phyloP scores from a whole-genome alignment of 2,329 filamentous ascomycete species.

The Stagonosporopsis tanaceti region DNA sequence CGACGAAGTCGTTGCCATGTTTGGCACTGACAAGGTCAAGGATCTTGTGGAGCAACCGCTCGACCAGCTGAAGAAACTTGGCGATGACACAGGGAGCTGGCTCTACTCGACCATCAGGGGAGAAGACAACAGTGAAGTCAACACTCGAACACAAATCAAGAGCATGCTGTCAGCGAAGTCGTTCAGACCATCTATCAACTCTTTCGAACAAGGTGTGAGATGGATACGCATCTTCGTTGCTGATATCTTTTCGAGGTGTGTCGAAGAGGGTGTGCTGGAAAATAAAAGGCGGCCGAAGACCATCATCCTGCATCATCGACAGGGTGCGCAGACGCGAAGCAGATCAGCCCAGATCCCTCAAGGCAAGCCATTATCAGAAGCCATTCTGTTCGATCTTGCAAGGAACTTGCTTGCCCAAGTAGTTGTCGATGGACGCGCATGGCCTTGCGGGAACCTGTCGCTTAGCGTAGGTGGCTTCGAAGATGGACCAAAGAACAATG shows the following conservation, averaged over 20 bases:
- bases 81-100: constrained; percentile 86
- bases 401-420: constrained; percentile 80
- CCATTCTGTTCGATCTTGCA: constrained; percentile 75
- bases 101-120: constrained; percentile 85
- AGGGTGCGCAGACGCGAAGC: constrained; percentile 76
- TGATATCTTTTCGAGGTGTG: constrained; percentile 87
- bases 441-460: constrained; percentile 92
- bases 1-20: constrained; percentile 81
- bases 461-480: constrained; percentile 92
- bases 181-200: constrained; percentile 84
- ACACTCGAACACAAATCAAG: constrained; percentile 90
- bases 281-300: constrained; percentile 86
- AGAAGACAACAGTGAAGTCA: constrained; percentile 87
- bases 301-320: constrained; percentile 83
- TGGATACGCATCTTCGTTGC: constrained; percentile 93
- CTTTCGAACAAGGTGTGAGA: constrained; percentile 76
- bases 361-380: constrained; percentile 76
- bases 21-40: constrained; percentile 79
- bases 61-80: constrained; percentile 78
- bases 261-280: constrained; percentile 89
- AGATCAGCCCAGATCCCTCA: constrained; percentile 78
- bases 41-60: constrained; percentile 77
- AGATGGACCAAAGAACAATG: constrained; percentile 82
- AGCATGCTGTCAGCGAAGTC: constrained; percentile 97
- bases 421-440: constrained; percentile 77